Conservation (phyloP, 495 filamentous ascomycete genomes). For the Glarea lozoyensis region DNA sequence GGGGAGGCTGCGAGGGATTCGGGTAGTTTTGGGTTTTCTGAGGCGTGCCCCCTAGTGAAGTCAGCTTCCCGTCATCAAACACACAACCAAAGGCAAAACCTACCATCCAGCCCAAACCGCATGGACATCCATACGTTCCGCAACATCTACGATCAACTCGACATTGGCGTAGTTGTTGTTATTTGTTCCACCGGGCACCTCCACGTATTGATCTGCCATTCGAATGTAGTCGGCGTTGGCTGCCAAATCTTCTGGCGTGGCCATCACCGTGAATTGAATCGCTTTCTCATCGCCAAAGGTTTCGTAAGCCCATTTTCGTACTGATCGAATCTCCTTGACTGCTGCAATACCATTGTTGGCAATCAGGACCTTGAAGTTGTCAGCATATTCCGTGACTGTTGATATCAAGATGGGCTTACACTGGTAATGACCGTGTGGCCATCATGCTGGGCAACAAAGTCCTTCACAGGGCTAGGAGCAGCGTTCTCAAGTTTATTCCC, state of each 20-base stretch:
- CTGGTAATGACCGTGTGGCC: slow-evolving; percentile 97
- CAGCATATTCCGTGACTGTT: background rate
- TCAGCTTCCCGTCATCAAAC: background rate
- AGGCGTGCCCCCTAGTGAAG: slow-evolving; percentile 78
- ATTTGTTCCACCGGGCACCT: slow-evolving; percentile 98
- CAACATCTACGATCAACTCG: slow-evolving; percentile 96
- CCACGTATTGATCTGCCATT: slow-evolving; percentile 99
- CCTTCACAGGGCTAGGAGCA: slow-evolving; percentile 72
- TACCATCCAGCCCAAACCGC: slow-evolving; percentile 99
- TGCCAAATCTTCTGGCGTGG: slow-evolving; percentile 94
- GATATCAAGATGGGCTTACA: slow-evolving; percentile 44
- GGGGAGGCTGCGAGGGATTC: slow-evolving; percentile 92
- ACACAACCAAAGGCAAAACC: slow-evolving; percentile 22
- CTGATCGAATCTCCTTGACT: slow-evolving; percentile 96
- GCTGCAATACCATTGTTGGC: slow-evolving; percentile 99
- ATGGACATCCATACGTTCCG: slow-evolving; percentile 97
- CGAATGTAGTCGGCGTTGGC: slow-evolving; percentile 99
- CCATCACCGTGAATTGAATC: slow-evolving; percentile 99
- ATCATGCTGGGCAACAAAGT: slow-evolving; percentile 82
- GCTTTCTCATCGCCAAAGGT: slow-evolving; percentile 96
- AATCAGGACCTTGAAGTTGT: slow-evolving; percentile 73
- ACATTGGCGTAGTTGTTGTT: slow-evolving; percentile 99
- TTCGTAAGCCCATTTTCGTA: slow-evolving; percentile 99
- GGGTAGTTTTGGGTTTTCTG: slow-evolving; percentile 95
- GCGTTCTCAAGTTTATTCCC: slow-evolving; percentile 80